Evolutionary conservation across 352 stramenopile genomes (phyloP).

Genomic region (Phytophthora sojae): DNA sequence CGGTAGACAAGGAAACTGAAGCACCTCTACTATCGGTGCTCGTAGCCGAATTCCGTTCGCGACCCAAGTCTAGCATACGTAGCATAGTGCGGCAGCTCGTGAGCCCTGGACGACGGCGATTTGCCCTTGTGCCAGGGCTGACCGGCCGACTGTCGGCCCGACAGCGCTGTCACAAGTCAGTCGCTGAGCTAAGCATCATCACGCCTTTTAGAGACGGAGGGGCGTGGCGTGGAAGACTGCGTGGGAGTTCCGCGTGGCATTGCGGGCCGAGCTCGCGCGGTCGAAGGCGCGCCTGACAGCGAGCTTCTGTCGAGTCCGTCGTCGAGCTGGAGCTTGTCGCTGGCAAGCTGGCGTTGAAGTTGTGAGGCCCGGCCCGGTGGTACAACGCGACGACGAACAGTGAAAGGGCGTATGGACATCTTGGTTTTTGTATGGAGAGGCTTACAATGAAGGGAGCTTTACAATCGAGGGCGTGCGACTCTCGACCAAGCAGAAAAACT

Average conservation of each 20-base stretch:
- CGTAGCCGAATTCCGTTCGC: constrained; percentile 19
- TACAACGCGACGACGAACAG: constrained; percentile 23
- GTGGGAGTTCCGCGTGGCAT: constrained; percentile 7
- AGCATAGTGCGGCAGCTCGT: neutral
- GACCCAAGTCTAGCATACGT: neutral
- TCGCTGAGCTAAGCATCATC: constrained; percentile 1
- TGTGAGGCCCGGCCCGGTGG: constrained; percentile 9
- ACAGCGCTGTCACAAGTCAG: too few relatives aligned
- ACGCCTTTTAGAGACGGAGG: constrained; percentile 2
- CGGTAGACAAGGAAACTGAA: constrained; percentile 4
- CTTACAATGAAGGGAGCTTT: neutral
- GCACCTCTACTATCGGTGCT: constrained; percentile 4
- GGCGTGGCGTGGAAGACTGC: constrained; percentile 10
- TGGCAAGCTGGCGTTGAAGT: constrained; percentile 14
- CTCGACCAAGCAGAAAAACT: constrained; percentile 10
- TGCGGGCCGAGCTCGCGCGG: neutral
- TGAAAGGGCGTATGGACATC: constrained; percentile 6
- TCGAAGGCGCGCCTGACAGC: constrained; percentile 5
- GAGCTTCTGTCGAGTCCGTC: constrained; percentile 38
- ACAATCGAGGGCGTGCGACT: constrained; percentile 2
- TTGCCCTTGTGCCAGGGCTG: constrained; percentile 24
- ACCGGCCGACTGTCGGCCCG: too few relatives aligned
- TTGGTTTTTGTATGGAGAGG: constrained; percentile 5
- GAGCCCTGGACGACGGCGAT: constrained; percentile 16
- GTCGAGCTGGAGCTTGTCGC: neutral